Evolutionary conservation across 306 rosid species (phyloP).

Genomic region (Carpinus fangiana): DNA sequence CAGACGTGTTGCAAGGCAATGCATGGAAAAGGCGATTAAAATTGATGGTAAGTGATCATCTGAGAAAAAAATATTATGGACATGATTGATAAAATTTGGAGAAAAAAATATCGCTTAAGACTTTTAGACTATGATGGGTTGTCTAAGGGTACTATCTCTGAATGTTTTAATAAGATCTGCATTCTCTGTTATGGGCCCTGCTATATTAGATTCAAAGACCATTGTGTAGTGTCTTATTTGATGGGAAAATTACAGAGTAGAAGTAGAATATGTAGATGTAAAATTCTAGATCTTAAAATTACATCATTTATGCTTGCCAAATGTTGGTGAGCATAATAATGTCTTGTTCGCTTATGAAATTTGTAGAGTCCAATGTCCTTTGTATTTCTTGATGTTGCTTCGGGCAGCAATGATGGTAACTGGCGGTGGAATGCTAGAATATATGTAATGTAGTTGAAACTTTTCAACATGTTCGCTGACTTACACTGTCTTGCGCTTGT

Average conservation of each 20-base stretch:
- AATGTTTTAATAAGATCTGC: neutral
- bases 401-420: neutral
- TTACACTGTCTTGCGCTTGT: slow-evolving; percentile 3
- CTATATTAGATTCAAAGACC: neutral
- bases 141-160: neutral
- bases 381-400: neutral
- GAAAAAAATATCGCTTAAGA: neutral
- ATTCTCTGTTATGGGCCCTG: neutral
- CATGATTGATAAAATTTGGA: neutral
- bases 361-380: neutral
- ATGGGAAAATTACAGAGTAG: neutral
- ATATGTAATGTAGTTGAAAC: neutral
- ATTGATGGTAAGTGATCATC: slow-evolving; percentile 38
- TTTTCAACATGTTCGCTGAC: slow-evolving; percentile 8
- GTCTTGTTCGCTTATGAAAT: neutral
- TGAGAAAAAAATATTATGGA: neutral
- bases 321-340: neutral
- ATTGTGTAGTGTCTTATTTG: neutral
- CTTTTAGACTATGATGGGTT: neutral
- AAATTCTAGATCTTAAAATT: neutral
- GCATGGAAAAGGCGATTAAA: slow-evolving; percentile 27
- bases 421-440: neutral
- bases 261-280: neutral
- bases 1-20: slow-evolving; percentile 44
- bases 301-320: neutral